phyloP scores from a whole-genome alignment of 441 rosid species.

The Corymbia citriodora region DNA sequence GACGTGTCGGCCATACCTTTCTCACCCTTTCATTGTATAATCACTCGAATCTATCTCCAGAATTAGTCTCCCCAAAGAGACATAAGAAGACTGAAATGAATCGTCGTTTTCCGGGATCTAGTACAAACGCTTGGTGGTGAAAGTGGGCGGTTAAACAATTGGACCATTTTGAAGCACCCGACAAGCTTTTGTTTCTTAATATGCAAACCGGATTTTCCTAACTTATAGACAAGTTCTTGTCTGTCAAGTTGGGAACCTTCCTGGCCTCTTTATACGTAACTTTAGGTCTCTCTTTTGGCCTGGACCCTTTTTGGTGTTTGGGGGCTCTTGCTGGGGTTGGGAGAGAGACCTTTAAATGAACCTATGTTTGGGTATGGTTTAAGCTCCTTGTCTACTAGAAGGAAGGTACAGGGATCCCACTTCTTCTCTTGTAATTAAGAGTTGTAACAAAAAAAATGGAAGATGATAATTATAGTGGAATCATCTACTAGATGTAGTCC shows the following conservation, averaged over 20 bases:
- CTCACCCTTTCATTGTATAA: neutral
- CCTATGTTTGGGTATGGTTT: neutral
- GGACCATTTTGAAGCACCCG: neutral
- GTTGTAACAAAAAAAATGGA: accelerated
- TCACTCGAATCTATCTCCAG: neutral
- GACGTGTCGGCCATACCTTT: neutral
- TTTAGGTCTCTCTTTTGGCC: neutral
- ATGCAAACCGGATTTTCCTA: neutral
- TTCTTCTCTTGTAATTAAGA: neutral
- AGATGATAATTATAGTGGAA: no score
- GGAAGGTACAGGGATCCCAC: neutral
- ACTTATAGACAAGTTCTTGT: neutral
- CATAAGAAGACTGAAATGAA: neutral
- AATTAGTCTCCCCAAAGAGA: neutral
- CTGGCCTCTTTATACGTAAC: neutral
- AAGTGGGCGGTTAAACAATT: neutral
- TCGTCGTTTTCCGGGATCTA: neutral
- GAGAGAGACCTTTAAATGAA: neutral
- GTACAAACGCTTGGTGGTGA: neutral
- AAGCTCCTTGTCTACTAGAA: accelerated
- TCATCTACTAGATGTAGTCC: neutral
- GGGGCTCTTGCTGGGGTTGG: neutral
- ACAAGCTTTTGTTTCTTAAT: neutral
- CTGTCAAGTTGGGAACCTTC: neutral
- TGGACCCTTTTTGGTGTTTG: neutral